Base-by-base conservation (phyloP, 257 asterid species). In the Eustoma russellianum region DNA sequence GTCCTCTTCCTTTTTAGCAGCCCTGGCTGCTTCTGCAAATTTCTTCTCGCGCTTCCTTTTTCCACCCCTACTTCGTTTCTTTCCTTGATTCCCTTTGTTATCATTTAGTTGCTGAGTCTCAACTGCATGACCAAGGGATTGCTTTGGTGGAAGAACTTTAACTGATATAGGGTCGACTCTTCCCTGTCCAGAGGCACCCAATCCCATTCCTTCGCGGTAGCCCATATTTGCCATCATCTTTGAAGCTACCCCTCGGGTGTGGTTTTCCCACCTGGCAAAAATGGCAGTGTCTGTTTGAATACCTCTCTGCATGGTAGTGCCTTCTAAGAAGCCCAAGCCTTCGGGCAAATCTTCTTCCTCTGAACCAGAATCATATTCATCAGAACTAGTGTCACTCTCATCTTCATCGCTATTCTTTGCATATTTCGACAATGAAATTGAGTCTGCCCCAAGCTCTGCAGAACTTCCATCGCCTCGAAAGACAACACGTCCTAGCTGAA, bases 141-240 rank as follows among this genome's bases (percentile, higher is more conserved):
- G 95, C 64, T 85, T 91, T 13, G 78, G 65, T 50, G 84, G 84
- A 64, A 87, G 93, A 62, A 75, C 88, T 67, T 69, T 91, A 9
- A 81, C 95, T 10, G 81, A 56, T 48, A 91, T 79, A 40, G 98
- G 94, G 59, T 81, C 69, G 38, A 91, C 69, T 64, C 73, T 91
- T 52, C 98, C 98, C 67, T 91, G 96, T 28, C 98, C 97, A 6
- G 93, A 79, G 16, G 74, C 81, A 40, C 98, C 98, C 66, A 91
- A 71, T n/a, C 98, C 97, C 98, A 91, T 91, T 54, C 98, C 98
- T 66, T 87, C 98, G 3, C 86, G 87, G 65, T 80, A 91, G 16
- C 98, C 98, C 98, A 87, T 91, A 68, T 70, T 87, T 19, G 97
- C 98, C 98, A 91, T 91, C 98, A 91, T 82, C 73, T 78, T 91